A percentile compares a stretch with the other conserved stretches of the same genome.
phyloP scores from a whole-genome alignment of 345 rosid genomes.

The Eucalyptus shirleyi region DNA sequence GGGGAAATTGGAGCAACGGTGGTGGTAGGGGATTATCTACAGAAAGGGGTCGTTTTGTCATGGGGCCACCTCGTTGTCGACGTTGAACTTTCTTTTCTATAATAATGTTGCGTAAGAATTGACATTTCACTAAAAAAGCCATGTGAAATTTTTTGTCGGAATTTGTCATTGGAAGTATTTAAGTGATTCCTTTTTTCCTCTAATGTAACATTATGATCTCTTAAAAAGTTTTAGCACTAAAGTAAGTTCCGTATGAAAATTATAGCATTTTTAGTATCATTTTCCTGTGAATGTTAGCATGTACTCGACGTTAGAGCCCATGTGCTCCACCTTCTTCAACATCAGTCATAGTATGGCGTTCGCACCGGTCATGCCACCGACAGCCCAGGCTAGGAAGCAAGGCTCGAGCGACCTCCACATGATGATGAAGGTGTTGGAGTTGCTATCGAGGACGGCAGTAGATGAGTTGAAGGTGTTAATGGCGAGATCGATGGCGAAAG shows the following conservation, averaged over 20 bases:
- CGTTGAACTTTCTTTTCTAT: neutral
- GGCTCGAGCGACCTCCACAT: too few species aligned
- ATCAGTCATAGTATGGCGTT: accelerated
- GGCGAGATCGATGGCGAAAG: too few species aligned
- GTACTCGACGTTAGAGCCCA: neutral
- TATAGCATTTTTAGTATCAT: too few species aligned
- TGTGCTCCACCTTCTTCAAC: neutral
- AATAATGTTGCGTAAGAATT: neutral
- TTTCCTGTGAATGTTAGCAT: neutral
- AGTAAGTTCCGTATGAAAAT: too few species aligned
- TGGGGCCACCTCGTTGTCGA: neutral
- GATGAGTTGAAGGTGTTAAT: too few species aligned
- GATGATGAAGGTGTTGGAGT: too few species aligned
- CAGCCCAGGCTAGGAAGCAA: too few species aligned
- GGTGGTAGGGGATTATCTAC: too few species aligned
- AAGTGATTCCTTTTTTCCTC: neutral
- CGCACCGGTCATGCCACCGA: too few species aligned
- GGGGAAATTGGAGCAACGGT: neutral
- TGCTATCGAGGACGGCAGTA: accelerated
- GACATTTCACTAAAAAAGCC: neutral
- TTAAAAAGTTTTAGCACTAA: too few species aligned
- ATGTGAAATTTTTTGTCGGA: too few species aligned
- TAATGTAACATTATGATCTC: too few species aligned
- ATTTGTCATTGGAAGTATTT: neutral
- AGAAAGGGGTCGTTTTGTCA: neutral